Evolutionary conservation across 768 basidiomycete genomes (phyloP).

Genomic region (Crucibulum laeve): DNA sequence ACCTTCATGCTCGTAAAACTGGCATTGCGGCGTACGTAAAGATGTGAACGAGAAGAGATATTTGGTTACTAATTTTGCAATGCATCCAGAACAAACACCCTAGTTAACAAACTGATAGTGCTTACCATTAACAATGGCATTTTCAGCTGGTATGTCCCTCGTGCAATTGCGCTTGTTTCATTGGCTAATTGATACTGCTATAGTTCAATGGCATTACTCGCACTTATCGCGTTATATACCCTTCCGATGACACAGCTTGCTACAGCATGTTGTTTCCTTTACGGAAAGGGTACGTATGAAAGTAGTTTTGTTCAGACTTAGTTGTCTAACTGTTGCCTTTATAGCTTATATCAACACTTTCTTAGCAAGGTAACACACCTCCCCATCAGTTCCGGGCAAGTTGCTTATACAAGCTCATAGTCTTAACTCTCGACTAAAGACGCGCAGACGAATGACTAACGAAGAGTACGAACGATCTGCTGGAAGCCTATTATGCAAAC

Average conservation of each 20-base stretch:
- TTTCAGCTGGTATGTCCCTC: constrained; percentile 7
- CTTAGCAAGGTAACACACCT: constrained; percentile 6
- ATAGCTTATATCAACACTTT: constrained; percentile 11
- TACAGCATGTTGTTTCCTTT: constrained; percentile 6
- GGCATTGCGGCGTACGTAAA: constrained; percentile 5
- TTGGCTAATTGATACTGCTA: background rate
- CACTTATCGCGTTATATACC: constrained; percentile 4
- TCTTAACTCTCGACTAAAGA: constrained; percentile 5
- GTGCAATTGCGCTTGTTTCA: background rate
- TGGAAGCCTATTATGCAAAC: no score
- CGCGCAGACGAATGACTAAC: no score
- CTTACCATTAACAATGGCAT: constrained; percentile 10
- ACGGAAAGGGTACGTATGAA: constrained; percentile 9
- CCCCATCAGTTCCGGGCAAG: background rate
- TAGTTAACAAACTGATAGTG: constrained; percentile 6
- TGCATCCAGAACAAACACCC: background rate
- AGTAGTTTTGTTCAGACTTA: background rate
- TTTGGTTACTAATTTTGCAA: background rate
- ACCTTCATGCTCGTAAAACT: constrained; percentile 9
- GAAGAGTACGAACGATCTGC: no score
- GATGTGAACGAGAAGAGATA: background rate
- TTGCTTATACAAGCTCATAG: background rate
- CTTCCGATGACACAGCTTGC: constrained; percentile 4
- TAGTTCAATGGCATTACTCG: constrained; percentile 9
- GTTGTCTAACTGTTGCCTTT: background rate